phyloP scores from a whole-genome alignment of 1,284 basidiomycete species.

The Hemileia vastatrix region DNA sequence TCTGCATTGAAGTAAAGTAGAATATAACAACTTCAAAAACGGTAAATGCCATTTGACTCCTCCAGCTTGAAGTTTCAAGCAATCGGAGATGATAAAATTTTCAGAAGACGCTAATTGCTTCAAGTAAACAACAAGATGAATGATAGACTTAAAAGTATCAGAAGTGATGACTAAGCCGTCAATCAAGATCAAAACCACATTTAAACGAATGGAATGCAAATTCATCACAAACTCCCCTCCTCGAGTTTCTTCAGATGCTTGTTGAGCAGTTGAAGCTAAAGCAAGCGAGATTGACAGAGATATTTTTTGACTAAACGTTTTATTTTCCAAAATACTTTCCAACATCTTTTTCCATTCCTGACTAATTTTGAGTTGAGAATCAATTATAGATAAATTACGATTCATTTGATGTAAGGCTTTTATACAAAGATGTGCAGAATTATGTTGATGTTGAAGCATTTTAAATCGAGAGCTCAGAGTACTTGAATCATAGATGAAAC shows the following conservation, averaged over 20 bases:
- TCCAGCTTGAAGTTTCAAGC: slow-evolving; percentile 11
- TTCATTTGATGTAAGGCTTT: slow-evolving; percentile 20
- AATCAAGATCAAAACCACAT: slow-evolving; percentile 13
- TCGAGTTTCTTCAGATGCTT: slow-evolving; percentile 8
- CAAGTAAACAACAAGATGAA: slow-evolving; percentile 11
- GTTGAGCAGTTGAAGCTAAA: neutral
- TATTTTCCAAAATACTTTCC: slow-evolving; percentile 10
- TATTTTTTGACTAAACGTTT: neutral
- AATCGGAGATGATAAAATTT: slow-evolving; percentile 12
- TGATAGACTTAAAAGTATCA: slow-evolving; percentile 13
- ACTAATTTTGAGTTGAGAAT: slow-evolving; percentile 18
- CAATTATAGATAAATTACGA: slow-evolving; percentile 18
- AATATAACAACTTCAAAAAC: slow-evolving; percentile 18
- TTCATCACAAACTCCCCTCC: slow-evolving; percentile 22
- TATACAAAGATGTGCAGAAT: too few relatives aligned
- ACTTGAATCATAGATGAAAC: slow-evolving; percentile 22
- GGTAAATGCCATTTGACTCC: slow-evolving; percentile 14
- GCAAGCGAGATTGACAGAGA: slow-evolving; percentile 11
- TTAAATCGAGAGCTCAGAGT: too few relatives aligned
- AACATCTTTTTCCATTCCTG: slow-evolving; percentile 17
- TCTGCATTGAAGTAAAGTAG: slow-evolving; percentile 3
- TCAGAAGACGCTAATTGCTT: slow-evolving; percentile 17
- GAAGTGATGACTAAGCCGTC: slow-evolving; percentile 12
- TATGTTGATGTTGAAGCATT: too few relatives aligned
- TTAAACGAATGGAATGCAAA: slow-evolving; percentile 20